These are phyloP conservation scores for Botryotinia narcissicola DNA, from an alignment of 2,329 filamentous ascomycete species.

Conservation along the genomic window DNA sequence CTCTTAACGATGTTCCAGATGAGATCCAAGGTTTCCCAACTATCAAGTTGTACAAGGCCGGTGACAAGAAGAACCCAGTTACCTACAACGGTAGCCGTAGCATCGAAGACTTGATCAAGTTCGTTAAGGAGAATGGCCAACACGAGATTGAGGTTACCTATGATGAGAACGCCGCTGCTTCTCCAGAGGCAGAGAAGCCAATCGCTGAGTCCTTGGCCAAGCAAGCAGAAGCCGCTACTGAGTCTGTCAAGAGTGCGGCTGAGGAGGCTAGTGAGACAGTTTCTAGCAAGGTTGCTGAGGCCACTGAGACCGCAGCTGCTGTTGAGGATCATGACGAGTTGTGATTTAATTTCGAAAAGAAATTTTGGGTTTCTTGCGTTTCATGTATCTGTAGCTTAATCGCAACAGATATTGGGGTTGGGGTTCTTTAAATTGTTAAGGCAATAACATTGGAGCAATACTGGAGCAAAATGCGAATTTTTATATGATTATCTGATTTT, in stretches of 20 bases:
- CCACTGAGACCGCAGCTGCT: slow-evolving; percentile 42
- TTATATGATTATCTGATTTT: neutral
- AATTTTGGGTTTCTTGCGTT: slow-evolving; percentile 31
- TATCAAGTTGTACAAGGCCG: slow-evolving; percentile 96
- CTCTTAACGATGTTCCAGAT: slow-evolving; percentile 92
- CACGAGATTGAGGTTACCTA: slow-evolving; percentile 70
- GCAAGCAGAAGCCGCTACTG: slow-evolving; percentile 42
- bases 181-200: slow-evolving; percentile 46
- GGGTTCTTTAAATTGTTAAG: slow-evolving; percentile 8
- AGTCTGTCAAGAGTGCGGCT: slow-evolving; percentile 43
- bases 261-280: slow-evolving; percentile 49
- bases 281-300: slow-evolving; percentile 47
- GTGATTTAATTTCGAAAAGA: slow-evolving; percentile 46
- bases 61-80: slow-evolving; percentile 78
- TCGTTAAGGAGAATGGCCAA: slow-evolving; percentile 94
- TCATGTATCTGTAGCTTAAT: slow-evolving; percentile 26
- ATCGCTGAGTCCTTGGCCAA: slow-evolving; percentile 41
- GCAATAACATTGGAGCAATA: slow-evolving; percentile 1
- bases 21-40: slow-evolving; percentile 98
- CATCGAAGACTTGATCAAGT: slow-evolving; percentile 85
- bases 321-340: slow-evolving; percentile 66
- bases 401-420: neutral
- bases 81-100: slow-evolving; percentile 87
- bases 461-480: neutral
- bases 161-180: slow-evolving; percentile 48